Evolutionary conservation across 2,329 filamentous ascomycete species (phyloP).

Genomic region (Xylariaceae sp.): DNA sequence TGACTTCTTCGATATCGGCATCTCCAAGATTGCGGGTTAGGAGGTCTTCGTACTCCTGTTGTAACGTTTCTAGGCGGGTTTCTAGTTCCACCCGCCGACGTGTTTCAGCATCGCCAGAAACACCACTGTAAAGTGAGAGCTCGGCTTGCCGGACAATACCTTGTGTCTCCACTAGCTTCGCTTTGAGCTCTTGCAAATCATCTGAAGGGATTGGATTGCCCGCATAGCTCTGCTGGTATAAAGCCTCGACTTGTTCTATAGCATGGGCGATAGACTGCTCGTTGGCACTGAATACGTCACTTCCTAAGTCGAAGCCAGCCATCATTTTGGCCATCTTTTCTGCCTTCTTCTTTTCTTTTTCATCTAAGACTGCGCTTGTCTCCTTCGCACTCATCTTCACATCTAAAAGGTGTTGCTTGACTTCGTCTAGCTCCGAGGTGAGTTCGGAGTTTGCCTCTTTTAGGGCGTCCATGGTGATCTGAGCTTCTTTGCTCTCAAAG

Average conservation of each 20-base stretch:
- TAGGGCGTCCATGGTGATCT: conserved; percentile 96
- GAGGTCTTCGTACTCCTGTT: conserved; percentile 84
- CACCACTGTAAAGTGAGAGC: conserved; percentile 76
- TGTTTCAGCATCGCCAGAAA: conserved; percentile 68
- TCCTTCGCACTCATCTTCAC: conserved; percentile 97
- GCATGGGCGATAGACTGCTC: conserved; percentile 84
- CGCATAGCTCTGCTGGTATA: conserved; percentile 76
- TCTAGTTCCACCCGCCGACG: conserved; percentile 80
- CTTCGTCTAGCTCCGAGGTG: conserved; percentile 87
- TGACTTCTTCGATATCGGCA: conserved; percentile 83
- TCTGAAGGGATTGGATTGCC: conserved; percentile 84
- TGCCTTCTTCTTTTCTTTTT: conserved; percentile 98
- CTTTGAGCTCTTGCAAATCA: conserved; percentile 77
- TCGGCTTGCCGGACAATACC: conserved; percentile 93
- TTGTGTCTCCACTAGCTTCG: conserved; percentile 85
- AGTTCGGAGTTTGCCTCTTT: conserved; percentile 96
- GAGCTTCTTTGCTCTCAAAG: conserved; percentile 95
- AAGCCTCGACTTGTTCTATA: conserved; percentile 80
- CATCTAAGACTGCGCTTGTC: conserved; percentile 85
- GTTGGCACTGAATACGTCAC: conserved; percentile 92
- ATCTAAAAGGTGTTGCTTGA: conserved; percentile 95
- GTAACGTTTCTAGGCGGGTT: conserved; percentile 73
- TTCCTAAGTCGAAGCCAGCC: conserved; percentile 94
- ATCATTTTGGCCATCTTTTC: conserved; percentile 99
- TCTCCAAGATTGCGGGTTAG: conserved; percentile 80